A percentile compares a stretch with the other conserved stretches of the same genome.
Conservation (phyloP, 768 basidiomycete species). For the Postia placenta region DNA sequence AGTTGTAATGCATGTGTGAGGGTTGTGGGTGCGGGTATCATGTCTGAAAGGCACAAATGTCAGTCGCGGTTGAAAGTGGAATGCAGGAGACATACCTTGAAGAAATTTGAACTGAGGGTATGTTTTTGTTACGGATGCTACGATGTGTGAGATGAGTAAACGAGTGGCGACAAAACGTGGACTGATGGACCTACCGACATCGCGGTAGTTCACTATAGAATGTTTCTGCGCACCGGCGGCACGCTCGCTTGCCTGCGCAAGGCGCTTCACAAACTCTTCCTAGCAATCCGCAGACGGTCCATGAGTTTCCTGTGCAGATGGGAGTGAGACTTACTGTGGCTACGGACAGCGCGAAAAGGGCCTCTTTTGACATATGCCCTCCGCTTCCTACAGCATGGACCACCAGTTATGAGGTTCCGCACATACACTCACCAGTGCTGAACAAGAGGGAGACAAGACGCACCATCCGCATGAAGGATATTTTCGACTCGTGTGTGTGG, state of each 20-base stretch:
- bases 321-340: constrained; percentile 52
- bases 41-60: too few relatives aligned
- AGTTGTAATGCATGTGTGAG: constrained; percentile 54
- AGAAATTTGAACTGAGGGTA: constrained; percentile 71
- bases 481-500: constrained; percentile 65
- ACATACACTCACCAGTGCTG: not conserved
- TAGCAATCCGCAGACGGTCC: constrained; percentile 21
- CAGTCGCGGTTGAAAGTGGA: too few relatives aligned
- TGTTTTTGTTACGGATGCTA: constrained; percentile 54
- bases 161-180: constrained; percentile 1
- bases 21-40: constrained; percentile 56
- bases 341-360: constrained; percentile 63
- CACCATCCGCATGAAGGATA: constrained; percentile 76
- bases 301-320: not conserved
- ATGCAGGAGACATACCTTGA: constrained; percentile 52
- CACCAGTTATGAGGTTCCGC: not conserved
- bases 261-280: constrained; percentile 83
- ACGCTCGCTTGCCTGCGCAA: constrained; percentile 63
- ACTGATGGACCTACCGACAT: constrained; percentile 55
- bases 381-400: constrained; percentile 21
- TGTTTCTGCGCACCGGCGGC: constrained; percentile 57
- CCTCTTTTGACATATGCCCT: constrained; percentile 67
- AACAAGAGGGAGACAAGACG: constrained; percentile 18
- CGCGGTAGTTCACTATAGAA: constrained; percentile 56
- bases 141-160: not conserved